A percentile compares a stretch with the other conserved stretches of the same genome.
These are phyloP conservation scores for Pistacia atlantica DNA, from an alignment of 345 rosid genomes.

Conservation along the genomic window DNA sequence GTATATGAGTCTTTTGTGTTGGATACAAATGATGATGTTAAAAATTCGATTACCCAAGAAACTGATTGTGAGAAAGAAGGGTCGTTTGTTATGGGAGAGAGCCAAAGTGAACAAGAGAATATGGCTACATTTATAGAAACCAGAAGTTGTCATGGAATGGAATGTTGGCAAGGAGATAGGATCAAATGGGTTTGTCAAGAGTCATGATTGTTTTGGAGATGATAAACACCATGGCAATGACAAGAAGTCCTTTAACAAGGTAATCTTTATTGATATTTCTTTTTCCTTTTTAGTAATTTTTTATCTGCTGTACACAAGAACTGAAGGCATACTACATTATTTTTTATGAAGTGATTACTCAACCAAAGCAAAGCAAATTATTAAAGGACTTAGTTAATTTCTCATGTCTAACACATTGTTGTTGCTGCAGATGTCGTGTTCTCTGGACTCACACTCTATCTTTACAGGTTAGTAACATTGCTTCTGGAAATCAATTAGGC, in stretches of 20 bases:
- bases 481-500: not conserved
- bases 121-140: constrained; percentile 12
- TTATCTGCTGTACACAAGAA: not conserved
- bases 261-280: not conserved
- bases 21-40: constrained; percentile 41
- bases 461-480: constrained; percentile 50
- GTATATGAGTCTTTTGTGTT: constrained; percentile 56
- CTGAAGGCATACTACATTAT: not conserved
- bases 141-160: constrained; percentile 7
- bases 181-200: constrained; percentile 16
- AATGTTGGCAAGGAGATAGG: not conserved
- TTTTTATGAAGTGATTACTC: not conserved
- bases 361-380: not conserved
- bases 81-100: constrained; percentile 9
- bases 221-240: constrained; percentile 11
- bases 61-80: constrained; percentile 31
- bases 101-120: constrained; percentile 11
- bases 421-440: constrained; percentile 39
- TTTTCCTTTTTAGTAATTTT: not conserved
- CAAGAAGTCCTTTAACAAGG: constrained; percentile 14
- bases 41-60: constrained; percentile 27
- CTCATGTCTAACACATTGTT: constrained; percentile 11
- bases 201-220: constrained; percentile 8
- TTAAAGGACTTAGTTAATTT: not conserved
- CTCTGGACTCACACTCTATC: constrained; percentile 21